Evolutionary conservation across 2,329 filamentous ascomycete species (phyloP).

Genomic region (Lecanicillium sp.): DNA sequence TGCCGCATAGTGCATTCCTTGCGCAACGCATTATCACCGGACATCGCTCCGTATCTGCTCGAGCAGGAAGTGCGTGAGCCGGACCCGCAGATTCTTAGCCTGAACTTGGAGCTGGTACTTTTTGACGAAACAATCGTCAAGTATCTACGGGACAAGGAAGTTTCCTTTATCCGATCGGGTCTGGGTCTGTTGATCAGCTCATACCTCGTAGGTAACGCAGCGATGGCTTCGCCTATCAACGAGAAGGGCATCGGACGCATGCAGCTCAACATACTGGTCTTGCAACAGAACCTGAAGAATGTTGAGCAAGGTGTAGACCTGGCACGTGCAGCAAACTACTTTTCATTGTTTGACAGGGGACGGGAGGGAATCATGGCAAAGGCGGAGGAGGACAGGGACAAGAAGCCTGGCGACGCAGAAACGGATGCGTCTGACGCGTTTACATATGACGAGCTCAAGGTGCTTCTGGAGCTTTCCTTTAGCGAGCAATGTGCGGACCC

Average conservation of each 20-base stretch:
- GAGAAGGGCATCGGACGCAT: slow-evolving; percentile 74
- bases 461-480: slow-evolving; percentile 58
- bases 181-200: slow-evolving; percentile 71
- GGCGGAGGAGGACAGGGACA: slow-evolving; percentile 42
- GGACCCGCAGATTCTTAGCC: slow-evolving; percentile 69
- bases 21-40: slow-evolving; percentile 51
- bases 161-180: slow-evolving; percentile 67
- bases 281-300: slow-evolving; percentile 96
- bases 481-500: slow-evolving; percentile 59
- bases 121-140: slow-evolving; percentile 77
- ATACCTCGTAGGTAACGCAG: slow-evolving; percentile 66
- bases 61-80: slow-evolving; percentile 71
- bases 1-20: slow-evolving; percentile 80
- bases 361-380: slow-evolving; percentile 57
- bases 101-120: slow-evolving; percentile 77
- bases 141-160: slow-evolving; percentile 65
- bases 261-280: slow-evolving; percentile 86
- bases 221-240: slow-evolving; percentile 76
- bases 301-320: slow-evolving; percentile 67
- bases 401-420: slow-evolving; percentile 22
- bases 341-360: slow-evolving; percentile 58
- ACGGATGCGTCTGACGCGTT: slow-evolving; percentile 36
- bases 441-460: slow-evolving; percentile 59
- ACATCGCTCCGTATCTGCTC: slow-evolving; percentile 53
- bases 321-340: slow-evolving; percentile 58